Conservation (phyloP, 2,329 filamentous ascomycete species). For the Arthrobotrys iridis region DNA sequence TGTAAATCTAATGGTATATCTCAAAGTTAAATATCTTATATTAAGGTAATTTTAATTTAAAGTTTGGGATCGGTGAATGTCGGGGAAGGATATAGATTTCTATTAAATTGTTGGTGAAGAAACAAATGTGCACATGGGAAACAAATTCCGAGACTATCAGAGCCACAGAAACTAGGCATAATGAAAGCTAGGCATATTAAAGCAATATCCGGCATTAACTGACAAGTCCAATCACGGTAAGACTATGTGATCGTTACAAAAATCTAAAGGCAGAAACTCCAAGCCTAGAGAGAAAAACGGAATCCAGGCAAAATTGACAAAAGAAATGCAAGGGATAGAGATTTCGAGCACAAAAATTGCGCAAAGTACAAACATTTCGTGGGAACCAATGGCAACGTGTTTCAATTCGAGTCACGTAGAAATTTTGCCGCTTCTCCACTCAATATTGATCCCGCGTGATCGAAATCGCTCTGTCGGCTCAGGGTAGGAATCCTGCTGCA, state of each 20-base stretch:
- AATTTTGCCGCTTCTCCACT: conserved; percentile 13
- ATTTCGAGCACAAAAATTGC: conserved; percentile 16
- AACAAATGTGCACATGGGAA: background rate
- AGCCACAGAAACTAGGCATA: conserved; percentile 5
- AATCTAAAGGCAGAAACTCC: conserved; percentile 16
- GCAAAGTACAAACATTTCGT: conserved; percentile 32
- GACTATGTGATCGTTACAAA: conserved; percentile 19
- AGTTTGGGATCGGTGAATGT: background rate
- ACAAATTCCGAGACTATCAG: background rate
- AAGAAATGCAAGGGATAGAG: conserved; percentile 30
- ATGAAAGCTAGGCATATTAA: conserved; percentile 16
- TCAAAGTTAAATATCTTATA: too few species aligned
- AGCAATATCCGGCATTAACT: conserved; percentile 10
- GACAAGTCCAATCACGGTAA: background rate
- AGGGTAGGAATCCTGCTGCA: background rate
- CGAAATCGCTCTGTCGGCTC: conserved; percentile 1
- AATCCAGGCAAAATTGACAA: conserved; percentile 26
- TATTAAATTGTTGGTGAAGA: background rate
- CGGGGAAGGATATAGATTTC: background rate
- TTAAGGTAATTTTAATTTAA: background rate
- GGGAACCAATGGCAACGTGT: conserved; percentile 2
- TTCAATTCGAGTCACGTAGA: conserved; percentile 9
- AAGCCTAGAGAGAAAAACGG: conserved; percentile 15
- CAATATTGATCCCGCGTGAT: background rate
- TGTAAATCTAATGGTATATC: too few species aligned